Conservation (phyloP, 306 rosid species). For the Dryas drummondii region DNA sequence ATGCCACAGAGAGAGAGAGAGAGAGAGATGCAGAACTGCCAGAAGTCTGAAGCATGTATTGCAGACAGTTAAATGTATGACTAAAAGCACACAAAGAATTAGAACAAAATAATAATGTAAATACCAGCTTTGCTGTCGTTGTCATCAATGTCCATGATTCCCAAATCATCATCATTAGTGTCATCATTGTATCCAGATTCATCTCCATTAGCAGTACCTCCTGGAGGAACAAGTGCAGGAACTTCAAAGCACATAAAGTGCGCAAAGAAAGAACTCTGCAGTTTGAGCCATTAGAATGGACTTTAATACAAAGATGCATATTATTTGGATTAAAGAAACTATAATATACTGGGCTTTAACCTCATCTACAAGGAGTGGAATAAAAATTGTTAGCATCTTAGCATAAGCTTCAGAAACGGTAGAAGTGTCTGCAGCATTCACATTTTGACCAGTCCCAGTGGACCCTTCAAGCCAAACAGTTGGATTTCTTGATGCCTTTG, state of each 20-base stretch:
- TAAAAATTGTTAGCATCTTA: constrained; percentile 80
- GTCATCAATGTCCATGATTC: constrained; percentile 81
- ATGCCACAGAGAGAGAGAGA: neutral
- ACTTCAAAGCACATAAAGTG: constrained; percentile 95
- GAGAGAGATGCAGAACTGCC: constrained; percentile 1
- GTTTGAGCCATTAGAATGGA: constrained; percentile 25
- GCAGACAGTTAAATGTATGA: constrained; percentile 10
- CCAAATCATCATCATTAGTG: constrained; percentile 67
- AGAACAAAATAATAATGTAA: neutral
- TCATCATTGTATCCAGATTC: constrained; percentile 47
- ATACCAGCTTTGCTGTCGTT: constrained; percentile 54
- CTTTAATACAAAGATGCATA: constrained; percentile 17
- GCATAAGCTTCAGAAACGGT: constrained; percentile 89
- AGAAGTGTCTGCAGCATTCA: constrained; percentile 64
- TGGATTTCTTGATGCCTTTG: constrained; percentile 64
- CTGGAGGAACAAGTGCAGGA: constrained; percentile 82
- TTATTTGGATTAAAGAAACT: neutral
- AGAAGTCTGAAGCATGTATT: constrained; percentile 12
- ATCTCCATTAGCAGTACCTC: constrained; percentile 66
- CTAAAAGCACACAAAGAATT: constrained; percentile 8
- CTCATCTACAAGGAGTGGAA: constrained; percentile 99
- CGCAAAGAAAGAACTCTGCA: constrained; percentile 89
- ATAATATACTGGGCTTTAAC: constrained; percentile 37
- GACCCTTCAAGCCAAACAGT: constrained; percentile 75
- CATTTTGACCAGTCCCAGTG: constrained; percentile 70